Conservation (phyloP, 208 protist species). For the Trypanosoma mega region DNA sequence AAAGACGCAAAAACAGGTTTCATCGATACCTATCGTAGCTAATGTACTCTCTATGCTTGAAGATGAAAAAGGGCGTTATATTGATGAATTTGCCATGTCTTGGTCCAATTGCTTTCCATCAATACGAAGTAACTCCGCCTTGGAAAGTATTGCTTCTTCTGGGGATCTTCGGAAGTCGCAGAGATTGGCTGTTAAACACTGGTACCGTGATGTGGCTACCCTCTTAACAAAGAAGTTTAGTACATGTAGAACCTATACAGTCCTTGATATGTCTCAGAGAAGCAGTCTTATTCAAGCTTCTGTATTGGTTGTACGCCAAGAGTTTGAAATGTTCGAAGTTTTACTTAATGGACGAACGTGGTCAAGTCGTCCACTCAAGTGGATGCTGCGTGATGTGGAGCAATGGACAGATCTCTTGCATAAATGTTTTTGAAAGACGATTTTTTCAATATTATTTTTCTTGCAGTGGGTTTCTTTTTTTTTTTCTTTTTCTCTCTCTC, state of each 20-base stretch:
- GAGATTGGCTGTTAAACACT: constrained; percentile 71
- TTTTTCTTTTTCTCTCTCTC: constrained; percentile 9
- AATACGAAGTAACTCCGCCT: constrained; percentile 27
- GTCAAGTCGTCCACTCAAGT: constrained; percentile 70
- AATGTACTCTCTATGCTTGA: constrained; percentile 50
- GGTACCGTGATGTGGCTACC: constrained; percentile 44
- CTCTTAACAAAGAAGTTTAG: constrained; percentile 41
- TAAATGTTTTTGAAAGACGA: constrained; percentile 45
- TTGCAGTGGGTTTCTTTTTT: constrained; percentile 10
- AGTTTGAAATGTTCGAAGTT: constrained; percentile 43
- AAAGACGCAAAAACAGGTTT: constrained; percentile 5
- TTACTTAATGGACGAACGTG: constrained; percentile 54
- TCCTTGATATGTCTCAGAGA: constrained; percentile 56
- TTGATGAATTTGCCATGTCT: constrained; percentile 64
- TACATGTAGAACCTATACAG: constrained; percentile 49
- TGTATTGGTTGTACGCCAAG: constrained; percentile 39
- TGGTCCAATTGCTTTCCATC: constrained; percentile 75
- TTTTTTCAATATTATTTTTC: constrained; percentile 11
- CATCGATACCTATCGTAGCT: constrained; percentile 36
- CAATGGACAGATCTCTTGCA: constrained; percentile 57
- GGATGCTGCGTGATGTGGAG: constrained; percentile 39
- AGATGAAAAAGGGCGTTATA: constrained; percentile 44
- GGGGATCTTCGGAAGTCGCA: constrained; percentile 57
- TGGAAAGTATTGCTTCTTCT: constrained; percentile 37
- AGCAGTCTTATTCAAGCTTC: constrained; percentile 60